These are phyloP conservation scores for Cyclocybe aegerita DNA, from an alignment of 768 basidiomycete species.

Conservation along the genomic window DNA sequence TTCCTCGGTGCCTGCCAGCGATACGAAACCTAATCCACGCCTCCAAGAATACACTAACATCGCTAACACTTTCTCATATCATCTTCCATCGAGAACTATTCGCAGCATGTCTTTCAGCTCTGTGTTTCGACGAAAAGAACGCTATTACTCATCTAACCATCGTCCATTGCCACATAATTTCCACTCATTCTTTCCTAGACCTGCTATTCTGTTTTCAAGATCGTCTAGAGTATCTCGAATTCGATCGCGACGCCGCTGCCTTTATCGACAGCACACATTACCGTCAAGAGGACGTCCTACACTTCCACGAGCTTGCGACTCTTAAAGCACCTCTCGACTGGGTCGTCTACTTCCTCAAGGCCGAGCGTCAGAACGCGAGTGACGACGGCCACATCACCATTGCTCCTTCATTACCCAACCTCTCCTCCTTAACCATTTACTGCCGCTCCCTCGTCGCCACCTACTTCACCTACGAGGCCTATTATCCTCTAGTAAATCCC, in stretches of 20 bases:
- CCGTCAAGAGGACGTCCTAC: not conserved
- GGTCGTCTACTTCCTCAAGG: not conserved
- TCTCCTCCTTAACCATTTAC: slow-evolving; percentile 2
- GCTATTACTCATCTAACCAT: slow-evolving; percentile 2
- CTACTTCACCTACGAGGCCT: slow-evolving; percentile 5
- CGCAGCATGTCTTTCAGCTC: slow-evolving; percentile 4
- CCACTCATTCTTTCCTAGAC: not conserved
- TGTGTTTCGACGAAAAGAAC: slow-evolving; percentile 1
- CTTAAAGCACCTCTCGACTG: slow-evolving; percentile 9
- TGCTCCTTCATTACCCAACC: not conserved
- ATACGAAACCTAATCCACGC: slow-evolving; percentile 3
- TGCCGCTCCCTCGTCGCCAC: not conserved
- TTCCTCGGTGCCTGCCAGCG: slow-evolving; percentile 7
- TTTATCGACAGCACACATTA: not conserved
- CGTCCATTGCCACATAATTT: slow-evolving; percentile 1
- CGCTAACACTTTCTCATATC: slow-evolving; percentile 8
- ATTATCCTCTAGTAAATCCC: not conserved
- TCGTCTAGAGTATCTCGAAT: slow-evolving; percentile 5
- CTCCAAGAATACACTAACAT: slow-evolving; percentile 5
- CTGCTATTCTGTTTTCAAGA: slow-evolving; percentile 6
- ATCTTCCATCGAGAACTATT: slow-evolving; percentile 3
- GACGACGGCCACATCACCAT: not conserved
- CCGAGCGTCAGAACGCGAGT: not conserved
- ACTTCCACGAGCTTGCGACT: not conserved
- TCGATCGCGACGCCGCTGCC: not conserved